Base-by-base conservation (phyloP, 2,329 filamentous ascomycete species). In the Aspergillus fumigatiaffinis region DNA sequence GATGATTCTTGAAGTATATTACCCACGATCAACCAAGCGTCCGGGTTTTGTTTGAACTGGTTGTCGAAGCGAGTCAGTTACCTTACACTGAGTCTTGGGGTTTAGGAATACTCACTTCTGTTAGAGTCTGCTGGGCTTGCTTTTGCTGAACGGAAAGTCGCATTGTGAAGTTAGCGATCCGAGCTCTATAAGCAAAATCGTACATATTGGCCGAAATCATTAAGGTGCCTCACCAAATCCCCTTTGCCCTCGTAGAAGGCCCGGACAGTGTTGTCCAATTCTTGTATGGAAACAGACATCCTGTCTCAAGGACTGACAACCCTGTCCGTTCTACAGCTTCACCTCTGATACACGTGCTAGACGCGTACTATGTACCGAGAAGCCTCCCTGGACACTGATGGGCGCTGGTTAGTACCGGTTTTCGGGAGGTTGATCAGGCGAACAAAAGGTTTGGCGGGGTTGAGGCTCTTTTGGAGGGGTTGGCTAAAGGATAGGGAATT, bases 1-100 rank as follows among this genome's bases (percentile, higher is more conserved):
- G 88, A 88, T 63, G 94, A 90, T 76, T 96, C 90, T 77, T 93
- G 89, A 61, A 99, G 85, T 71, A 99, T 96, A 79, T 96, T 92
- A 75, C 97, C 94, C 69, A 97, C 94, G 74, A 97, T 86, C 65
- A 97, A 85, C 94, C 94, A 99, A 59, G 94, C 89, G 80, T 99
- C 94, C 57, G 93, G 92, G 71, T 97, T 96, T 81, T 97, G 94
- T 78, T 97, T 97, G 84, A 99, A 99, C 91, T 97, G 71, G 9
- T 60, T 26, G 53, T 58, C 63, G 47, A 51, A 57, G 50, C 23
- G 46, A 63, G 66, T 63, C 35, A 53, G 53, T 51, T 20, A 25
- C 12, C 32, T 10, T 55, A n/a, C 9, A 35, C 12, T 12, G 25
- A 35, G 14, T 38, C 28, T 42, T 29, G 12, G 20, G 47, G 28